These are phyloP conservation scores for Amauroascus niger DNA, from an alignment of 2,329 filamentous ascomycete species.

Conservation along the genomic window DNA sequence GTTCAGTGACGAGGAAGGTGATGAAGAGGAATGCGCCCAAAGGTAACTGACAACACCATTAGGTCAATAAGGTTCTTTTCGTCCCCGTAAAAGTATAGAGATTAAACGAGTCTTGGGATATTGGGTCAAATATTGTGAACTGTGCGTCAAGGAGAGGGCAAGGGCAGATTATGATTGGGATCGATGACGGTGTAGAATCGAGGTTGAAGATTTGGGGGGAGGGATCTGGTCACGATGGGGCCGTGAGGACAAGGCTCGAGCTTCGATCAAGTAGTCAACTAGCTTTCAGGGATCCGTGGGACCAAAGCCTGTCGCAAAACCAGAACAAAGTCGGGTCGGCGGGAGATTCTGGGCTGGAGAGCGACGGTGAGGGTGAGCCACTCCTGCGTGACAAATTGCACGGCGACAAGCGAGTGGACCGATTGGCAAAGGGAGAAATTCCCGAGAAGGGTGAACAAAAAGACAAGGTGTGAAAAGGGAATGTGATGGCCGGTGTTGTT, in stretches of 20 bases:
- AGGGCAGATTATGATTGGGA: background rate
- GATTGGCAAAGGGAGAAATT: background rate
- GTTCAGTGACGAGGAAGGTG: conserved; percentile 3
- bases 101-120: background rate
- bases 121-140: background rate
- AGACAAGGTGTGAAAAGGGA: background rate
- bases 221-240: conserved; percentile 1
- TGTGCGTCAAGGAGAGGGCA: background rate
- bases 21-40: conserved; percentile 4
- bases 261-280: background rate
- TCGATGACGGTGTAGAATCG: background rate
- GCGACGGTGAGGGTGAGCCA: background rate
- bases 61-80: background rate
- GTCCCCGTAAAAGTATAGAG: background rate
- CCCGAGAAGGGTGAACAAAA: background rate
- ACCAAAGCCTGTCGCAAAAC: background rate
- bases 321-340: conserved; percentile 6
- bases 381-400: background rate
- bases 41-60: conserved; percentile 9
- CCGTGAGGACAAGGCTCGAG: conserved; percentile 2
- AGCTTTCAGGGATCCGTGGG: conserved; percentile 5
- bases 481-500: background rate
- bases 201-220: too few relatives aligned
- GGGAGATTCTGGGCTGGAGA: background rate
- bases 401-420: background rate